These are phyloP conservation scores for Pythium rhizo-oryzae DNA, from an alignment of 352 stramenopile species.

Conservation along the genomic window DNA sequence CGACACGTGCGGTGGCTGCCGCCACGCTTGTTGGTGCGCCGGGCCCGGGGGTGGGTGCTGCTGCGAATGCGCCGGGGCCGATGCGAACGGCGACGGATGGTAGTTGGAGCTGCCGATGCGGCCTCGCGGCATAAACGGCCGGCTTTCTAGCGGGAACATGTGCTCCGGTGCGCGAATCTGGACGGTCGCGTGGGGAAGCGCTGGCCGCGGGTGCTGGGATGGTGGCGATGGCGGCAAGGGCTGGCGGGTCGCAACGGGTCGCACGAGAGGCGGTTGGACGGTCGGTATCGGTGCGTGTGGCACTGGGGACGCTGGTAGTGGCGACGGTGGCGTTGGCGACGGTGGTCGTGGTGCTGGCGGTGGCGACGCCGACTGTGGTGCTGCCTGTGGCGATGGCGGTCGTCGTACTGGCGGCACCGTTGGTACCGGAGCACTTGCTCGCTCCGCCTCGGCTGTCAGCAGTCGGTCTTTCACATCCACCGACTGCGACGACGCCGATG, in stretches of 20 bases:
- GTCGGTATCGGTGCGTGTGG: neutral
- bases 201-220: too few species aligned
- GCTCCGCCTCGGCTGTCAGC: conserved; percentile 10
- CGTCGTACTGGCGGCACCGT: conserved; percentile 1
- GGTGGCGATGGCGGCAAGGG: too few species aligned
- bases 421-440: conserved; percentile 1
- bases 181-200: too few species aligned
- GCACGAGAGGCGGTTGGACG: too few species aligned
- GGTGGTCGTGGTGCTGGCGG: neutral
- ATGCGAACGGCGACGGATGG: too few species aligned
- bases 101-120: too few species aligned
- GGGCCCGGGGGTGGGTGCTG: neutral
- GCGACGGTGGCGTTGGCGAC: neutral
- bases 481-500: neutral
- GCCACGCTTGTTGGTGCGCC: neutral
- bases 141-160: too few species aligned
- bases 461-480: conserved; percentile 25
- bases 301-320: neutral
- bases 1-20: neutral
- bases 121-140: too few species aligned
- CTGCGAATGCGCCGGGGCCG: neutral
- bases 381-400: neutral
- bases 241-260: too few species aligned
- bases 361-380: neutral
- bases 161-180: too few species aligned